Percentiles rank a stretch among this genome's conserved stretches.
phyloP scores from a whole-genome alignment of 139 green algal species.

The Diplosphaera chodatii region DNA sequence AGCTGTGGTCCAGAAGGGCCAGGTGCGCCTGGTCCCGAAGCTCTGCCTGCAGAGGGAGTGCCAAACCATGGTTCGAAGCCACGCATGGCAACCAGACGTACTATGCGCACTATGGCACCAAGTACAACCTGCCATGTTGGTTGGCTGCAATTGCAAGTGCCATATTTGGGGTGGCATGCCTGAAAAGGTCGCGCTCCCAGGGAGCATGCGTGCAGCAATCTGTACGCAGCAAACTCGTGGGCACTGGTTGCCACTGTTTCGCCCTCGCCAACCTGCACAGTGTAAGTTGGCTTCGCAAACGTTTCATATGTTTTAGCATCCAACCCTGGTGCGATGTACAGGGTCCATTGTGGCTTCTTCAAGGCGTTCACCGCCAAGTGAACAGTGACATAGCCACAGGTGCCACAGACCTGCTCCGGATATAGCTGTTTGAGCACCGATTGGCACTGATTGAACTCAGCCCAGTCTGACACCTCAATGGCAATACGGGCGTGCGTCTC shows the following conservation, averaged over 20 bases:
- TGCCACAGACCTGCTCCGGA: slow-evolving; percentile 27
- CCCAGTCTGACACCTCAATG: slow-evolving; percentile 58
- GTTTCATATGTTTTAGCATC: too few relatives aligned
- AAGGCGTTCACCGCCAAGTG: not conserved
- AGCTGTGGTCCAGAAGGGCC: slow-evolving; percentile 14
- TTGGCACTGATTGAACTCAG: slow-evolving; percentile 72
- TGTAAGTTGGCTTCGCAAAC: not conserved
- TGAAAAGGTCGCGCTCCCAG: slow-evolving; percentile 20
- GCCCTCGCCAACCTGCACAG: not conserved
- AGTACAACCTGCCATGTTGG: too few relatives aligned
- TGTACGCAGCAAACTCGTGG: slow-evolving; percentile 64
- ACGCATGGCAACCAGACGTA: too few relatives aligned
- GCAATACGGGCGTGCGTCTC: slow-evolving; percentile 69
- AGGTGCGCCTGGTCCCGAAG: slow-evolving; percentile 10
- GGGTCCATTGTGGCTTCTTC: too few relatives aligned
- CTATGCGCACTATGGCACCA: too few relatives aligned
- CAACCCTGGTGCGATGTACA: too few relatives aligned
- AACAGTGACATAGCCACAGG: not conserved
- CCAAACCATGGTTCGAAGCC: too few relatives aligned
- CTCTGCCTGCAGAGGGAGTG: too few relatives aligned
- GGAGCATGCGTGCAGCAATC: slow-evolving; percentile 48
- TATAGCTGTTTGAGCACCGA: slow-evolving; percentile 56
- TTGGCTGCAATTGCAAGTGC: too few relatives aligned
- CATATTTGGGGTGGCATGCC: too few relatives aligned
- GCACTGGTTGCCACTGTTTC: slow-evolving; percentile 24